Evolutionary conservation across 345 rosid genomes (phyloP), one percentile per base, ranked within the genome.

Genomic region (Eucalyptus coolabah): DNA sequence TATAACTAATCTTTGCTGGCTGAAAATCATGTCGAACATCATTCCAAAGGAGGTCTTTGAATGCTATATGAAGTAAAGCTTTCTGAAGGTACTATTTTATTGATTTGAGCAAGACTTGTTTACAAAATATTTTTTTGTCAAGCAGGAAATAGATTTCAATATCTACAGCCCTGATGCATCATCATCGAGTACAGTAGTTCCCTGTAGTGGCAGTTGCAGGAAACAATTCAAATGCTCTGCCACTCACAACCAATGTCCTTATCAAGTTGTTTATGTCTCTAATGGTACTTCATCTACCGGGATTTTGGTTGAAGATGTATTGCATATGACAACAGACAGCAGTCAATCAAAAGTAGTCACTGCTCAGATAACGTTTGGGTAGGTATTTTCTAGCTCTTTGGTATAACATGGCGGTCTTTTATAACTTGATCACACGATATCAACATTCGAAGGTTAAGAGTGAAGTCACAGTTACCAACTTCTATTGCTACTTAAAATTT

Each of bases 221-320:
- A 83, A 91, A 50, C 88, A 63, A 86, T 90, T 89, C 56, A 90
- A 14, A 69, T 97, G 99, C 37, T 34, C 95, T 56, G 92, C 96
- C 32, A 89, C 93, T 89, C 50, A 45, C 87, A 92, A 91, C 87
- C 87, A 88, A 86, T 97, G 99, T 86, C 96, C 95, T 37, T 97
- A 97, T 90, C 94, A 92, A 88, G 95, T 95, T 72, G 60, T 69
- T 26, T 97, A 97, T 93, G 95, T 95, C 45, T 95, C 98, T 32
- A 94, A 95, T 87, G 94, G 91, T 87, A 97, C 99, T 82, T 92
- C 96, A 26, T 92, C 99, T 50, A 92, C 92, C 44, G 99, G 99
- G 90, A 88, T 89, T 88, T 90, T 94, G 85, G 96, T 95, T 16
- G 94, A 97, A 92, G 99, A 96, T 91, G 92, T 90, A 42, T 93